Conservation (phyloP, 108 stramenopile species). For the Fragilaria radians region DNA sequence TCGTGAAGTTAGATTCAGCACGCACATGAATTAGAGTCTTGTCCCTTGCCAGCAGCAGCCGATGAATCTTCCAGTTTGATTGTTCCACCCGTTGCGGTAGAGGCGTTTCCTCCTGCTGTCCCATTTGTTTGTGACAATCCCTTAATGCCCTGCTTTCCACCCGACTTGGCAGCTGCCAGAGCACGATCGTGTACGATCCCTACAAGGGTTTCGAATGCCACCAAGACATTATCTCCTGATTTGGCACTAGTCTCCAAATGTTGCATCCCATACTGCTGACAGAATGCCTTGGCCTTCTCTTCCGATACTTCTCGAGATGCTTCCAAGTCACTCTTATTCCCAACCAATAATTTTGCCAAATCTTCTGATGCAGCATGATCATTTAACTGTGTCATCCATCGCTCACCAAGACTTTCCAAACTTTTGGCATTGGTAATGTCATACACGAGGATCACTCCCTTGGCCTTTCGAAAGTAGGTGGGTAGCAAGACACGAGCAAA, state of each 20-base stretch:
- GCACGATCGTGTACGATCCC: conserved; percentile 82
- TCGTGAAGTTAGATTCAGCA: no score
- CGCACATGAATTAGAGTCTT: conserved; percentile 39
- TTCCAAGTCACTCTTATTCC: conserved; percentile 84
- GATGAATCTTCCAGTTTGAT: conserved; percentile 37
- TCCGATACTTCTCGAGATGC: conserved; percentile 58
- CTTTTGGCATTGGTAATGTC: conserved; percentile 81
- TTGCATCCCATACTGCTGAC: conserved; percentile 83
- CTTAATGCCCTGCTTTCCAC: conserved; percentile 46
- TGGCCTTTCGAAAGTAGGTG: conserved; percentile 89
- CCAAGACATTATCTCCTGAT: conserved; percentile 69
- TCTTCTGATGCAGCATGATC: conserved; percentile 81
- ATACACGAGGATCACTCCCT: conserved; percentile 87
- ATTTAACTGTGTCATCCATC: conserved; percentile 85
- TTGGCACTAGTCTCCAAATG: conserved; percentile 79
- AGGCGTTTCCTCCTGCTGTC: not conserved
- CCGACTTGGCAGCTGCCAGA: conserved; percentile 33
- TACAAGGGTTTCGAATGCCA: conserved; percentile 80
- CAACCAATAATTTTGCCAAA: conserved; percentile 78
- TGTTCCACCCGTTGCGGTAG: conserved; percentile 5
- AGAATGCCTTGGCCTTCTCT: conserved; percentile 75
- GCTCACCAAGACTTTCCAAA: conserved; percentile 65
- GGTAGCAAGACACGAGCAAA: conserved; percentile 86
- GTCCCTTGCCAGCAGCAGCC: conserved; percentile 3
- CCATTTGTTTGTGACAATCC: conserved; percentile 2